Evolutionary conservation across 306 rosid species (phyloP).

Genomic region (Boehmeria nivea): DNA sequence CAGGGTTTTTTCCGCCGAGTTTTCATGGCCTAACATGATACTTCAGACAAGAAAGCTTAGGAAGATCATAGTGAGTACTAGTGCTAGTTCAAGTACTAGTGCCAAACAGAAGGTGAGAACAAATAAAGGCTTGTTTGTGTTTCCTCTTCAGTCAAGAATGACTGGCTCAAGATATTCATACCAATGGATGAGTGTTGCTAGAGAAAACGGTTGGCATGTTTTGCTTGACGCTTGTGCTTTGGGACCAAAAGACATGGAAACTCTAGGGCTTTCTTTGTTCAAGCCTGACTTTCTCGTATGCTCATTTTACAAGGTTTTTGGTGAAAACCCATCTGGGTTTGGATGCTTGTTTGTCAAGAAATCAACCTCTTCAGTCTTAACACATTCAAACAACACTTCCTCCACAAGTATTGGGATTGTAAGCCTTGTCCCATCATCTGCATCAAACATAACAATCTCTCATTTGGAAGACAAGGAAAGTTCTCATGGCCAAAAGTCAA

Average conservation of each 20-base stretch:
- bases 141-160: conserved; percentile 71
- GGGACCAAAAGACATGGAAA: conserved; percentile 78
- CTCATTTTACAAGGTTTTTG: conserved; percentile 67
- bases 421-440: conserved; percentile 37
- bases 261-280: conserved; percentile 68
- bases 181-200: conserved; percentile 77
- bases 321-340: conserved; percentile 78
- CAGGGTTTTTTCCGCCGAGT: conserved; percentile 46
- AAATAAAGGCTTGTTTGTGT: conserved; percentile 58
- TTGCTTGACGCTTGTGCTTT: conserved; percentile 69
- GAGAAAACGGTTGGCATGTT: conserved; percentile 73
- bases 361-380: conserved; percentile 40
- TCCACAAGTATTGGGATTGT: conserved; percentile 55
- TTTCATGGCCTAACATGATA: conserved; percentile 52
- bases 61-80: conserved; percentile 31
- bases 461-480: no score
- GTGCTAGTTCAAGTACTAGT: background rate
- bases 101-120: conserved; percentile 26
- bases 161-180: conserved; percentile 75
- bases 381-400: conserved; percentile 26
- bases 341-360: conserved; percentile 81
- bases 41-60: conserved; percentile 38
- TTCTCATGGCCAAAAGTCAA: conserved; percentile 19
- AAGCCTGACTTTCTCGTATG: conserved; percentile 76
- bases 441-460: conserved; percentile 20